Base-by-base conservation (phyloP, 805 yeast genomes). In the Kuraishia ogatae region DNA sequence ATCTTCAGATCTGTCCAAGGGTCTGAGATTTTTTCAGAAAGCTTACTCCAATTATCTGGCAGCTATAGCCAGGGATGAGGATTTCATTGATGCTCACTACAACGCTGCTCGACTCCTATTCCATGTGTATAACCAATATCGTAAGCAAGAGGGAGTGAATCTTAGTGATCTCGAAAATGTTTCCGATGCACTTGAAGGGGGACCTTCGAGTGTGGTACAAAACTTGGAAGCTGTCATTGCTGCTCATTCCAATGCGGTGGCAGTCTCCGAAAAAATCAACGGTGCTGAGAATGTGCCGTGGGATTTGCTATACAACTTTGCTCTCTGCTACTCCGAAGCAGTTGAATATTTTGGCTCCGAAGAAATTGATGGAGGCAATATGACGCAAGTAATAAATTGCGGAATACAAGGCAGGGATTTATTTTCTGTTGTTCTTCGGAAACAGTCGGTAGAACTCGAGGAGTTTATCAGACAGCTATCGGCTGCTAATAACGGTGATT, bases 1-100 rank as follows among this genome's bases (percentile, higher is more conserved):
- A 5, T 72, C 81, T 1, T 81, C 89, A 0, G 92, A 86, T 60
- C 64, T 84, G 5, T 70, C 86, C 11, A 86, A 87, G 59, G 79
- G 84, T 0, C 65, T 86, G 13, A 65, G 92, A 47, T 85, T 85
- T 59, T 86, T 84, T 64, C 84, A 83, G 59, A 70, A 76, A 53
- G 85, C 90, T 0, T 79, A 72, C 58, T 64, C 63, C 11, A 60
- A 65, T 48, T 85, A 85, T 60, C 54, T 58, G 2, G 60, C 60
- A 39, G 76, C 83, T 1, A 64, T 76, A 13, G 53, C 58, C 2
- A 49, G 66, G 4, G 60, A 66, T 22, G 54, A 58, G 11, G 57
- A 53, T 2, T 52, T 59, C 54, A 51, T 71, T 28, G 89, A 85
- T 63, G 72, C 81, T 17, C 70, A 76, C 57, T 86, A 85, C 64